Evolutionary conservation across 2,329 filamentous ascomycete species (phyloP).

Genomic region (Trichoderma gracile): DNA sequence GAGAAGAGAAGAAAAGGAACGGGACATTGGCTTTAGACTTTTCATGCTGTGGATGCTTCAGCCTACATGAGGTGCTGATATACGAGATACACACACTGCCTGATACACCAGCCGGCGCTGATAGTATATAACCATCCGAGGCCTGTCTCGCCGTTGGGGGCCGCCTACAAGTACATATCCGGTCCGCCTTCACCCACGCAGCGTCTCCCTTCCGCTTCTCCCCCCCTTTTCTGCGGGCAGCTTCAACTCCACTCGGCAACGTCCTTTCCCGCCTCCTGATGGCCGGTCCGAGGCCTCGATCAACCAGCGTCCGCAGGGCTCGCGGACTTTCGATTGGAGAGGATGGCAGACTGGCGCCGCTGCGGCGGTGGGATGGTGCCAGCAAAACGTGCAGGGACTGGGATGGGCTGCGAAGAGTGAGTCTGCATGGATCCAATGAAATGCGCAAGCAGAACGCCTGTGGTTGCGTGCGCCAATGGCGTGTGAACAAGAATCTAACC

Average conservation of each 20-base stretch:
- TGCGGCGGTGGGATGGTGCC: slow-evolving; percentile 56
- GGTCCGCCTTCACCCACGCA: too few relatives aligned
- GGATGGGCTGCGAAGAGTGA: slow-evolving; percentile 51
- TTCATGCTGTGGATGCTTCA: slow-evolving; percentile 10
- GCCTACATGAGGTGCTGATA: slow-evolving; percentile 12
- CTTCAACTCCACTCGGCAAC: slow-evolving; percentile 15
- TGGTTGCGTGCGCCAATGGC: background rate
- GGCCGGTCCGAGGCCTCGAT: slow-evolving; percentile 23
- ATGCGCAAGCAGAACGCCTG: background rate
- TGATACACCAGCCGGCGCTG: too few relatives aligned
- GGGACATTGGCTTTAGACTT: slow-evolving; percentile 11
- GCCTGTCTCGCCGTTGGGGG: slow-evolving; percentile 15
- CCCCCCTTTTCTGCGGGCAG: slow-evolving; percentile 1
- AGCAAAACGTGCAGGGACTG: slow-evolving; percentile 47
- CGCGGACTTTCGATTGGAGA: slow-evolving; percentile 36
- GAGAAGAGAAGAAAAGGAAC: background rate
- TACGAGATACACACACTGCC: background rate
- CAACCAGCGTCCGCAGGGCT: slow-evolving; percentile 25
- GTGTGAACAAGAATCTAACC: slow-evolving; percentile 7
- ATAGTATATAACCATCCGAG: slow-evolving; percentile 7
- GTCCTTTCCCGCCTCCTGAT: slow-evolving; percentile 18
- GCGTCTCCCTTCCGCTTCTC: background rate
- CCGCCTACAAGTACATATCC: background rate
- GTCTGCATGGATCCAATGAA: slow-evolving; percentile 30
- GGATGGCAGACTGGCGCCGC: slow-evolving; percentile 28